Evolutionary conservation across 257 asterid genomes (phyloP).

Genomic region (Rauvolfia tetraphylla): DNA sequence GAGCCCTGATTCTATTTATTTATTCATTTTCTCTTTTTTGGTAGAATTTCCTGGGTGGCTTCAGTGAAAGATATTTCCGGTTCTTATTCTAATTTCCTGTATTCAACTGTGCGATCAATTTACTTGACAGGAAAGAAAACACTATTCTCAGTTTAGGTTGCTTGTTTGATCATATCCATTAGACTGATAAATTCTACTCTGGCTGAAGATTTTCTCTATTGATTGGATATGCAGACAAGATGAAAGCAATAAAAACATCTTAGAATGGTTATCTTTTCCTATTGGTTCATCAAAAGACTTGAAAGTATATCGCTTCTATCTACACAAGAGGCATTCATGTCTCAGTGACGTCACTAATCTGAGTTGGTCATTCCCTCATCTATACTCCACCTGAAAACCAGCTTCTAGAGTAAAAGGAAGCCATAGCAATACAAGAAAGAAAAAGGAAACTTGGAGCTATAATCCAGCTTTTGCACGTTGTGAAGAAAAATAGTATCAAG

Average conservation of each 20-base stretch:
- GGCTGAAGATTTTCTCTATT: not conserved
- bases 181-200: not conserved
- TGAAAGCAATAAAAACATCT: not conserved
- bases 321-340: not conserved
- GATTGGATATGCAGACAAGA: not conserved
- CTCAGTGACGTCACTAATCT: too few relatives aligned
- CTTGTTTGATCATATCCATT: conserved; percentile 7
- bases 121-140: not conserved
- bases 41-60: not conserved
- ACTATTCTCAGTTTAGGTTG: not conserved
- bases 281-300: not conserved
- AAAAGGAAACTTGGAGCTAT: too few relatives aligned
- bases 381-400: too few relatives aligned
- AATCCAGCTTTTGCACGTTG: too few relatives aligned
- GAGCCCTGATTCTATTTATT: not conserved
- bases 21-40: not conserved
- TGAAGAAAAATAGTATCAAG: too few relatives aligned
- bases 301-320: not conserved
- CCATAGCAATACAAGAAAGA: too few relatives aligned
- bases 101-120: not conserved
- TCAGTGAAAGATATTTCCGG: not conserved
- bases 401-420: too few relatives aligned
- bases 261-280: not conserved
- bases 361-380: too few relatives aligned
- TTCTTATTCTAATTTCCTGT: not conserved